phyloP scores from a whole-genome alignment of 2,329 filamentous ascomycete species.

The Fonsecaea monophora region DNA sequence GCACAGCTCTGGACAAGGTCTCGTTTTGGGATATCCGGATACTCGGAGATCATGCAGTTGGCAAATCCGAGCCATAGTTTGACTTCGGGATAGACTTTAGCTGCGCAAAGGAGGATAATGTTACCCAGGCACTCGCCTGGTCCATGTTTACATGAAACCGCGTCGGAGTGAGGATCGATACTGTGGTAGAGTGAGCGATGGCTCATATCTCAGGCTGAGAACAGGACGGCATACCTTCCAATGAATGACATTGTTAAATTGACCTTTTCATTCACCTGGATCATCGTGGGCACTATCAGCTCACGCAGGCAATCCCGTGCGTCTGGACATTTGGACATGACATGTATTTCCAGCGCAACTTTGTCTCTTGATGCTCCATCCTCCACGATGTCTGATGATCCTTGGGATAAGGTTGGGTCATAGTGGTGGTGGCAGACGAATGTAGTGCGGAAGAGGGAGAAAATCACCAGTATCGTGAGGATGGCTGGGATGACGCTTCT shows the following conservation, averaged over 20 bases:
- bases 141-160: conserved; percentile 87
- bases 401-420: conserved; percentile 17
- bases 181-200: conserved; percentile 46
- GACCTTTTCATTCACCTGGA: conserved; percentile 79
- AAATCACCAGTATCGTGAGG: conserved; percentile 30
- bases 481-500: conserved; percentile 33
- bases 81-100: conserved; percentile 62
- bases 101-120: conserved; percentile 91
- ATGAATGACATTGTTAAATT: conserved; percentile 92
- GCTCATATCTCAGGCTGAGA: conserved; percentile 19
- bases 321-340: conserved; percentile 97
- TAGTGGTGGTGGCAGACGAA: conserved; percentile 37
- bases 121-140: conserved; percentile 91
- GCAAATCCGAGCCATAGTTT: conserved; percentile 91
- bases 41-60: conserved; percentile 83
- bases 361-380: conserved; percentile 27
- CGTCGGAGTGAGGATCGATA: conserved; percentile 74
- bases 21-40: conserved; percentile 75
- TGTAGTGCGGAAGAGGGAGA: conserved; percentile 29
- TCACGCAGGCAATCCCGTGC: conserved; percentile 81
- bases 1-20: conserved; percentile 86
- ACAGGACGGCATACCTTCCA: conserved; percentile 65
- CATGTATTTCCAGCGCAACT: conserved; percentile 88
- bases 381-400: neutral
- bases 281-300: conserved; percentile 86